Conservation (phyloP, 2,329 filamentous ascomycete species). For the Phyllosticta citriasiana region DNA sequence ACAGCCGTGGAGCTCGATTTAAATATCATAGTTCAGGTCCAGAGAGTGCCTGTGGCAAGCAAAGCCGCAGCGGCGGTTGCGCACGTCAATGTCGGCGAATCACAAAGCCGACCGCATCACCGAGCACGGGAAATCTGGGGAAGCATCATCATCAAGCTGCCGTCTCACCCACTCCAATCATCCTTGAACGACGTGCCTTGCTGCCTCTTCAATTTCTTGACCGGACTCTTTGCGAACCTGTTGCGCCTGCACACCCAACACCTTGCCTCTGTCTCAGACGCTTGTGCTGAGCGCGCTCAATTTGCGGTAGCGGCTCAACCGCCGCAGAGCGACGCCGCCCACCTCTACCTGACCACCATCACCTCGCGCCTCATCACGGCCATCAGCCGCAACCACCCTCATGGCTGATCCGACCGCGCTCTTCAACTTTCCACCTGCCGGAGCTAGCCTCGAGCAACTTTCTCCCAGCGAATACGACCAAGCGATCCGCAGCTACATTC, state of each 20-base stretch:
- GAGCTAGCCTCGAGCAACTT: slow-evolving; percentile 3
- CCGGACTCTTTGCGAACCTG: not conserved
- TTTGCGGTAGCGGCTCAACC: not conserved
- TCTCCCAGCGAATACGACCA: slow-evolving; percentile 28
- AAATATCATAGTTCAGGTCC: not conserved
- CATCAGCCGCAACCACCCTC: not conserved
- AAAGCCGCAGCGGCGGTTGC: not conserved
- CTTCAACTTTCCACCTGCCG: slow-evolving; percentile 8
- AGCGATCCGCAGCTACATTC: slow-evolving; percentile 24
- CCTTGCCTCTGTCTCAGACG: not conserved
- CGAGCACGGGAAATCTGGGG: slow-evolving; percentile 9
- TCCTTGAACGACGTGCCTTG: not conserved
- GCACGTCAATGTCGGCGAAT: slow-evolving; percentile 2
- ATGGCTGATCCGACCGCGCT: slow-evolving; percentile 6
- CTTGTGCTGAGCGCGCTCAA: not conserved
- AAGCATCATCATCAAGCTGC: slow-evolving; percentile 6
- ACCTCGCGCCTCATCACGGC: not conserved
- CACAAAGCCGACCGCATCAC: slow-evolving; percentile 4
- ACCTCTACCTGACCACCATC: not conserved
- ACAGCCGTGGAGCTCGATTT: not conserved
- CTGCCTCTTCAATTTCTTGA: not conserved
- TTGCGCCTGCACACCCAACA: not conserved
- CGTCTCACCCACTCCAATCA: not conserved
- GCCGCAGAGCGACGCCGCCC: slow-evolving; percentile 6
- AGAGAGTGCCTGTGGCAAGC: not conserved